Conservation (phyloP, 352 stramenopile genomes). For the Globisporangium radiosum region DNA sequence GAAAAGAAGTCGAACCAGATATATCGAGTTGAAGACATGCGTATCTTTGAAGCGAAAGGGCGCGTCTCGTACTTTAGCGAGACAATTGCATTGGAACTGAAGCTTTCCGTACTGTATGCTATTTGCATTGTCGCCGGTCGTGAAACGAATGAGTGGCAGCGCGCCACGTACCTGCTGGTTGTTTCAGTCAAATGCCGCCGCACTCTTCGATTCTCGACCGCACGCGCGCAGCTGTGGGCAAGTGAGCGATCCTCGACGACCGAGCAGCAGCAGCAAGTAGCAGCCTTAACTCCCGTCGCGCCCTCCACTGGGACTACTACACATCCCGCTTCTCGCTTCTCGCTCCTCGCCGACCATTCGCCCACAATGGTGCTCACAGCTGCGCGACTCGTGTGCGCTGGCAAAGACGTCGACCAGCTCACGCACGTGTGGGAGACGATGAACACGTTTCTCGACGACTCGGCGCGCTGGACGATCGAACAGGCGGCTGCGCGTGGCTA, state of each 20-base stretch:
- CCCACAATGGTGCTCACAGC: slow-evolving; percentile 45
- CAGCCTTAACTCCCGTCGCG: too few relatives aligned
- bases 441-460: slow-evolving; percentile 49
- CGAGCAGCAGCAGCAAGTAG: not conserved
- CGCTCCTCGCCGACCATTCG: not conserved
- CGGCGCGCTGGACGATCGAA: slow-evolving; percentile 51
- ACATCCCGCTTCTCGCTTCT: not conserved
- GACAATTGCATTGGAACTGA: not conserved
- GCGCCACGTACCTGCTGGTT: slow-evolving; percentile 6
- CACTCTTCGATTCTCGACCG: slow-evolving; percentile 8
- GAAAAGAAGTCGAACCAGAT: not conserved
- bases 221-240: slow-evolving; percentile 11
- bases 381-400: slow-evolving; percentile 36
- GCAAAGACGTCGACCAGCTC: slow-evolving; percentile 41
- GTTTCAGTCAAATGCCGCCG: not conserved
- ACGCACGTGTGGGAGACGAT: slow-evolving; percentile 47
- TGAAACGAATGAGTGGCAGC: slow-evolving; percentile 4
- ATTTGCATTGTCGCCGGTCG: too few relatives aligned
- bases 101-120: too few relatives aligned
- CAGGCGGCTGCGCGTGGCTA: slow-evolving; percentile 44
- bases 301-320: not conserved
- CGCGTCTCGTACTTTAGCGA: slow-evolving; percentile 3
- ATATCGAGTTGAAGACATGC: not conserved
- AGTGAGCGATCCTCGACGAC: not conserved
- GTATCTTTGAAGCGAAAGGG: slow-evolving; percentile 15